Evolutionary conservation across 2,329 filamentous ascomycete species (phyloP).

Genomic region (Orbilia brochopaga): DNA sequence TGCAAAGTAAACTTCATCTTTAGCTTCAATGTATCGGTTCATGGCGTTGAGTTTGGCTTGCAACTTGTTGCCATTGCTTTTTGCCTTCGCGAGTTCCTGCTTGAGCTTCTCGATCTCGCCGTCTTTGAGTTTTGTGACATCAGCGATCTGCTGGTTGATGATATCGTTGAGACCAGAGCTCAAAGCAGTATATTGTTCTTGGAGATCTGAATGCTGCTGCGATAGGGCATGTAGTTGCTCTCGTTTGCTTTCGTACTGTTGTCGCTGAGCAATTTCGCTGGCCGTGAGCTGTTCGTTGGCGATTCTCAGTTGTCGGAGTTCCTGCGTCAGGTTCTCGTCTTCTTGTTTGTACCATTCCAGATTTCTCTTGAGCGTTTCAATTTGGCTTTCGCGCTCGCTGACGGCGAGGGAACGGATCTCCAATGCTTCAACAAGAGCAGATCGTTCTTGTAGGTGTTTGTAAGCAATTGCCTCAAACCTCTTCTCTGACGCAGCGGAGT

Average conservation of each 20-base stretch:
- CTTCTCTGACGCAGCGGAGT: slow-evolving; percentile 72
- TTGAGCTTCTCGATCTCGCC: slow-evolving; percentile 79
- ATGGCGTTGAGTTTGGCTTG: slow-evolving; percentile 66
- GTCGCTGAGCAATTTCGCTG: slow-evolving; percentile 71
- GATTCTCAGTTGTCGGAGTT: slow-evolving; percentile 83
- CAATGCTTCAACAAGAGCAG: slow-evolving; percentile 62
- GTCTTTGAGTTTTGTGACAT: slow-evolving; percentile 79
- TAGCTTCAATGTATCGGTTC: slow-evolving; percentile 73
- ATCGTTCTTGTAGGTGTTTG: slow-evolving; percentile 64
- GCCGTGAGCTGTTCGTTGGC: slow-evolving; percentile 78
- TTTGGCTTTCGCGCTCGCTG: slow-evolving; percentile 83
- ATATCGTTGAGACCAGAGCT: slow-evolving; percentile 69
- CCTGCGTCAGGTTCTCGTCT: slow-evolving; percentile 71
- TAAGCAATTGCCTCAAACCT: slow-evolving; percentile 65
- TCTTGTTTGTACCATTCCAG: slow-evolving; percentile 82
- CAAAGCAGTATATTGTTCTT: slow-evolving; percentile 68
- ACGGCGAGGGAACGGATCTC: slow-evolving; percentile 72
- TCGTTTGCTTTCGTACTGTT: slow-evolving; percentile 66
- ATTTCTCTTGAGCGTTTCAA: slow-evolving; percentile 78
- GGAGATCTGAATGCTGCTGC: slow-evolving; percentile 73
- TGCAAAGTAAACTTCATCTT: slow-evolving; percentile 95
- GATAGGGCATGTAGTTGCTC: slow-evolving; percentile 66
- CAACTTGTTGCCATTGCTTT: slow-evolving; percentile 67
- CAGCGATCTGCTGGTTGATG: slow-evolving; percentile 67
- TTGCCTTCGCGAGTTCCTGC: slow-evolving; percentile 76